A percentile compares a stretch with the other conserved stretches of the same genome.
phyloP scores from a whole-genome alignment of 2,329 filamentous ascomycete species.

The Phialemoniopsis sp. region DNA sequence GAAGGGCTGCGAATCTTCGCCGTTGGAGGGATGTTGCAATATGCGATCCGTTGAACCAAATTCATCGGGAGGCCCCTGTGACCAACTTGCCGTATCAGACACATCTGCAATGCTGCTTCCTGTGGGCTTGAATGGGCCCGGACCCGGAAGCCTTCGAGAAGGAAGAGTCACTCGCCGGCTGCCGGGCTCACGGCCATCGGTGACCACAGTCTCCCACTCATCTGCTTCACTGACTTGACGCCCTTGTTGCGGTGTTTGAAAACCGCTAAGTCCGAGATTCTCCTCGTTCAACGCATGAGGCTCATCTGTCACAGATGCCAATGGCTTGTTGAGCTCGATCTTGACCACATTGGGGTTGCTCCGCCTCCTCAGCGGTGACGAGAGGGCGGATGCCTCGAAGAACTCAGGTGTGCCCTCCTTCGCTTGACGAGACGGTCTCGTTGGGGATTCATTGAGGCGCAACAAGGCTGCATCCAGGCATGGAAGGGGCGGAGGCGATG shows the following conservation, averaged over 20 bases:
- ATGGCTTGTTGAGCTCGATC: slow-evolving; percentile 7
- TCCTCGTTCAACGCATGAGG: slow-evolving; percentile 1
- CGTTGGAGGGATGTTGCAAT: slow-evolving; percentile 14
- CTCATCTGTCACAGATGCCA: background rate
- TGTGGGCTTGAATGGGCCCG: slow-evolving; percentile 4
- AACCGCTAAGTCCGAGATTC: background rate
- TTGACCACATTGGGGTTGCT: slow-evolving; percentile 12
- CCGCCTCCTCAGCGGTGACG: slow-evolving; percentile 6
- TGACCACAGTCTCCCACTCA: slow-evolving; percentile 33
- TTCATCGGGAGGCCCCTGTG: slow-evolving; percentile 8
- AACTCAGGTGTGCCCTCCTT: background rate
- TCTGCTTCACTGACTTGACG: background rate
- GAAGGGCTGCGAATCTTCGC: slow-evolving; percentile 6
- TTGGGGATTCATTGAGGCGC: too few species aligned
- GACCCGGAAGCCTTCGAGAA: background rate
- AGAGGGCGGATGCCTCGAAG: slow-evolving; percentile 4
- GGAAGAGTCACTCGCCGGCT: slow-evolving; percentile 10
- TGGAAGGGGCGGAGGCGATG: too few species aligned
- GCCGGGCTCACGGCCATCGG: slow-evolving; percentile 19
- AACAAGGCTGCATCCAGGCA: too few species aligned
- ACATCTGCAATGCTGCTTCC: slow-evolving; percentile 42
- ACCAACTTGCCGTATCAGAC: slow-evolving; percentile 25
- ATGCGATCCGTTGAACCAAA: slow-evolving; percentile 20
- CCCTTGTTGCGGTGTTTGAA: background rate
- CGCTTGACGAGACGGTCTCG: slow-evolving; percentile 6